Conservation (phyloP, 306 rosid genomes). For the Prunus mume region DNA sequence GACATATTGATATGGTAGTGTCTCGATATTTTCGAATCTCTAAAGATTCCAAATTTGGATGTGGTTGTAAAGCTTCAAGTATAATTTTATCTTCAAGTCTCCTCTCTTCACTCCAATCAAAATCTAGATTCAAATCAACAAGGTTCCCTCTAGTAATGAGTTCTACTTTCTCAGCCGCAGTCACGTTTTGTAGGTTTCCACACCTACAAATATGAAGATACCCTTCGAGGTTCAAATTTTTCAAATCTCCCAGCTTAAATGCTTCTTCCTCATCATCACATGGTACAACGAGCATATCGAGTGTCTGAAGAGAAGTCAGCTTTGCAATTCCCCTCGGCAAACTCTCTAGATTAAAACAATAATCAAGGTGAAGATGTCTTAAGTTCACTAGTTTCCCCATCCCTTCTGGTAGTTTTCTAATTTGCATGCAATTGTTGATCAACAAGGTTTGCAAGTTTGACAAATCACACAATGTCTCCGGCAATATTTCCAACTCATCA, state of each 20-base stretch:
- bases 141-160: background rate
- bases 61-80: constrained; percentile 13
- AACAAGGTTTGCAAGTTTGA: constrained; percentile 9
- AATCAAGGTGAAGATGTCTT: background rate
- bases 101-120: background rate
- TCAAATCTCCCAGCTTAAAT: constrained; percentile 2
- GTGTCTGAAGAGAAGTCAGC: constrained; percentile 4
- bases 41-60: constrained; percentile 4
- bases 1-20: background rate
- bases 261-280: background rate
- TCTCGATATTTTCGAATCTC: background rate
- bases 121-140: background rate
- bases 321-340: constrained; percentile 15
- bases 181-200: background rate
- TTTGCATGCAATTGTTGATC: background rate
- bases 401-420: constrained; percentile 10
- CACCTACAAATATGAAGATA: constrained; percentile 1
- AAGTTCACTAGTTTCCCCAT: constrained; percentile 14
- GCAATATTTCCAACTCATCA: background rate
- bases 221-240: background rate
- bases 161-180: background rate
- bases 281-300: constrained; percentile 4
- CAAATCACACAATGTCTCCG: constrained; percentile 1
- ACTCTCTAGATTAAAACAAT: background rate
- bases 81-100: background rate